Evolutionary conservation across 2,329 filamentous ascomycete species (phyloP).

Genomic region (Botryotinia convoluta): DNA sequence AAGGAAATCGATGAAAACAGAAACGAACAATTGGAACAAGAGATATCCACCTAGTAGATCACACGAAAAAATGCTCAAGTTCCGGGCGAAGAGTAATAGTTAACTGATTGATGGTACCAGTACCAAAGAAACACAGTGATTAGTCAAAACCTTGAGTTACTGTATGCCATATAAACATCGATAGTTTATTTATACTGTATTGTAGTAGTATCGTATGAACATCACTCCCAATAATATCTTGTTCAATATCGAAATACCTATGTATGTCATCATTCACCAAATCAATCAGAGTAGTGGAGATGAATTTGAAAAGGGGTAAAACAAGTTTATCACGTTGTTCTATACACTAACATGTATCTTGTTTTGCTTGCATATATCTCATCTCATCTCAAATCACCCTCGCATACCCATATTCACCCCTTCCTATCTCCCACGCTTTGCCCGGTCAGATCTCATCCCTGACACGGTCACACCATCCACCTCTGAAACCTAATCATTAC

Average conservation of each 20-base stretch:
- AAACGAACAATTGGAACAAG: neutral
- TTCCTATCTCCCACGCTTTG: neutral
- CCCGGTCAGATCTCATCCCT: neutral
- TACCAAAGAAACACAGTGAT: neutral
- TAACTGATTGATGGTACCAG: neutral
- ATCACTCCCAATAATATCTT: neutral
- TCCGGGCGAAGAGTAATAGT: neutral
- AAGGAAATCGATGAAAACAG: neutral
- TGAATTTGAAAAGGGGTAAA: neutral
- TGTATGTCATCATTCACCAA: neutral
- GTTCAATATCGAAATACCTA: neutral
- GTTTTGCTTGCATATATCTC: constrained; percentile 11
- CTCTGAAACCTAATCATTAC: constrained; percentile 20
- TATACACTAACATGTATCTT: constrained; percentile 16
- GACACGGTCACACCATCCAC: neutral
- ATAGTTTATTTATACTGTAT: neutral
- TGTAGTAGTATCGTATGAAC: neutral
- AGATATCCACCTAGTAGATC: neutral
- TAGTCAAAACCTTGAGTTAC: neutral
- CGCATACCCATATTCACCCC: neutral
- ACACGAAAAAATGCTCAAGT: neutral
- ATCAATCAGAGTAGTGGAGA: neutral
- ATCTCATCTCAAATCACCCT: constrained; percentile 6
- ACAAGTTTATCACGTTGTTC: constrained; percentile 11
- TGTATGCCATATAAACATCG: neutral